Conservation (phyloP, 73 alveolate species). For the Durusdinium trenchii region DNA sequence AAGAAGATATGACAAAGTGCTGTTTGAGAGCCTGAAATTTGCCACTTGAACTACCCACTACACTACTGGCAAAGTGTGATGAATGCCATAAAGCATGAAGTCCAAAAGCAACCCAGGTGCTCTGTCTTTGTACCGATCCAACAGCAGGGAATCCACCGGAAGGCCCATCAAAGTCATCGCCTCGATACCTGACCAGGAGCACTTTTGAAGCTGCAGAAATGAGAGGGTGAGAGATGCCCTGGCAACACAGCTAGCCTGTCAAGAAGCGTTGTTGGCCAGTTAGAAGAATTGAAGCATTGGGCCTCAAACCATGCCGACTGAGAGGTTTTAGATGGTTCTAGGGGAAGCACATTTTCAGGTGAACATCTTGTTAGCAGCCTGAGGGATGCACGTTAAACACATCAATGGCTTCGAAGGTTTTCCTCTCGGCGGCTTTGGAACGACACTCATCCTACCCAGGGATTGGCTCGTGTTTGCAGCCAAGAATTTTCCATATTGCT, state of each 20-base stretch:
- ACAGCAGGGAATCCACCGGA: background rate
- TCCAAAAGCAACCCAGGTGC: background rate
- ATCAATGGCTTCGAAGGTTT: background rate
- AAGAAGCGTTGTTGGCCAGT: background rate
- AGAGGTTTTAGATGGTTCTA: no score
- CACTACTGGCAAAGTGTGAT: no score
- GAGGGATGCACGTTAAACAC: background rate
- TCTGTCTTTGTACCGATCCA: background rate
- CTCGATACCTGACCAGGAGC: background rate
- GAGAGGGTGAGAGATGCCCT: no score
- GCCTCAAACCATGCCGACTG: background rate
- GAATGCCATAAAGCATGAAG: no score
- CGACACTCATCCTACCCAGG: background rate
- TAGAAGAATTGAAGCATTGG: background rate
- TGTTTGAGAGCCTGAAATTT: no score
- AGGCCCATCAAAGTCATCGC: background rate
- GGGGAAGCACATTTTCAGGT: no score
- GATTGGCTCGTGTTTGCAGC: background rate
- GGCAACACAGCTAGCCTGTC: background rate
- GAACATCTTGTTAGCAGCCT: no score
- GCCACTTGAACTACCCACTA: no score
- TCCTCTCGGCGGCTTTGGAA: no score
- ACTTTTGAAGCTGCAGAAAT: no score
- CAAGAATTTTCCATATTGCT: background rate
- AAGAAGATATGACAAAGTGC: no score